Evolutionary conservation across 495 filamentous ascomycete species (phyloP), one percentile per base, ranked within the genome.

Genomic region (Podospora fimiseda): DNA sequence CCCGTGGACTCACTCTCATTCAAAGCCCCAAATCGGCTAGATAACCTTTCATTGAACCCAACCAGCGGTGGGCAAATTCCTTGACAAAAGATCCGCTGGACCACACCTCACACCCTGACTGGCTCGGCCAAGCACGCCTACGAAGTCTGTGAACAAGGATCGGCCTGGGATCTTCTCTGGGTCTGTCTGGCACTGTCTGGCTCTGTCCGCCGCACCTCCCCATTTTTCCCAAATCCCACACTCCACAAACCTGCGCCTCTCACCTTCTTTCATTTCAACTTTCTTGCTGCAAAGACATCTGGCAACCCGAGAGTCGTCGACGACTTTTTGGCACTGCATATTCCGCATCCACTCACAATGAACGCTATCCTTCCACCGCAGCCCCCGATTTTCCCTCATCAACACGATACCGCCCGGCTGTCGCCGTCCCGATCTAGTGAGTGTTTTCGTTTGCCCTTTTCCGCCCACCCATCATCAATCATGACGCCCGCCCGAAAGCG

Each of bases 371-470:
- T 77, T 50, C 70, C 74, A 55, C 74, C 73, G 51, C 73, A 78
- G 54, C 85, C 85, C 60, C 78, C 85, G 61, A 75, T 84, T 66
- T 87, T 89, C 72, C 83, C 85, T 62, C 87, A 87, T 70, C 87
- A 88, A 61, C 83, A 89, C 74, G 80, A 83, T 55, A 74, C 82
- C 65, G 68, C 76, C 66, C 83, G 86, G 67, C 79, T 80, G 66
- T 87, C 88, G 57, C 82, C 85, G 49, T 73, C 85, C 62, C 82
- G 80, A 63, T 76, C 80, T 62, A 80, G 90, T 93, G 81, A 61
- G 81, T 65, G 59, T 46, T 60, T 47, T 53, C 50, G 21, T 23
- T 51, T 7, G 23, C 16, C 4, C 21, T 5, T 33, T 9, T 9
- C 20, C 43, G 19, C 19, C 15, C 9, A 20, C 22, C 44, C 23